Conservation (phyloP, 805 yeast species). For the Nakazawaea siamensis region DNA sequence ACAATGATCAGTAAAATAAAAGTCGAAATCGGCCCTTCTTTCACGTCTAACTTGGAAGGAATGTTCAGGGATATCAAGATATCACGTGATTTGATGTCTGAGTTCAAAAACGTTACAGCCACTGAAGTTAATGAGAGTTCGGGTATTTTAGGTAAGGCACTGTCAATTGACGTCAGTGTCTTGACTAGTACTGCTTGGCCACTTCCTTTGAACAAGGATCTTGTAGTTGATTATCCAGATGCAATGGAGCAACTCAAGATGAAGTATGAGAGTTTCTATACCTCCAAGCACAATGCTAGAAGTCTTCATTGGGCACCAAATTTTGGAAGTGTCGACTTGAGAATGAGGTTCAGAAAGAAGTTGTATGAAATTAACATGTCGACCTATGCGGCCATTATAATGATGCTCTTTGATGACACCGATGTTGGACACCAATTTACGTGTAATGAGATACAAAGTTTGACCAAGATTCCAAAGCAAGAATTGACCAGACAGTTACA, state of each 20-base stretch:
- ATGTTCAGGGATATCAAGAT: constrained; percentile 76
- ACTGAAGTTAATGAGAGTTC: constrained; percentile 9
- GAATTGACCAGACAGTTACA: constrained; percentile 75
- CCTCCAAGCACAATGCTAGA: constrained; percentile 46
- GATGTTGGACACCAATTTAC: constrained; percentile 34
- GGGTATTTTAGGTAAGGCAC: constrained; percentile 19
- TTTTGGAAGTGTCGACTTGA: constrained; percentile 75
- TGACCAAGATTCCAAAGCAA: constrained; percentile 62
- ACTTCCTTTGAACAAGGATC: constrained; percentile 31
- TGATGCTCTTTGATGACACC: constrained; percentile 61
- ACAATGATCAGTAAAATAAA: constrained; percentile 56
- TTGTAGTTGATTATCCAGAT: constrained; percentile 31
- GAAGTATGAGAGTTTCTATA: constrained; percentile 45
- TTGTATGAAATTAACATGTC: constrained; percentile 78
- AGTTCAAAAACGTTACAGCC: constrained; percentile 21
- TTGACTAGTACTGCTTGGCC: constrained; percentile 68
- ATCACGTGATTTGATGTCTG: constrained; percentile 40
- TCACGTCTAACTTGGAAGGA: constrained; percentile 72
- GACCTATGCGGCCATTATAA: constrained; percentile 69
- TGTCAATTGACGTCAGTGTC: constrained; percentile 40
- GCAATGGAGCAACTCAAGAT: constrained; percentile 32
- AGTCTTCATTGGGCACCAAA: constrained; percentile 71
- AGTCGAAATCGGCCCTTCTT: constrained; percentile 72
- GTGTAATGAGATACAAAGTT: constrained; percentile 49
- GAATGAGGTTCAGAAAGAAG: constrained; percentile 57